Conservation (phyloP, 495 filamentous ascomycete genomes). For the Xylaria nigripes region DNA sequence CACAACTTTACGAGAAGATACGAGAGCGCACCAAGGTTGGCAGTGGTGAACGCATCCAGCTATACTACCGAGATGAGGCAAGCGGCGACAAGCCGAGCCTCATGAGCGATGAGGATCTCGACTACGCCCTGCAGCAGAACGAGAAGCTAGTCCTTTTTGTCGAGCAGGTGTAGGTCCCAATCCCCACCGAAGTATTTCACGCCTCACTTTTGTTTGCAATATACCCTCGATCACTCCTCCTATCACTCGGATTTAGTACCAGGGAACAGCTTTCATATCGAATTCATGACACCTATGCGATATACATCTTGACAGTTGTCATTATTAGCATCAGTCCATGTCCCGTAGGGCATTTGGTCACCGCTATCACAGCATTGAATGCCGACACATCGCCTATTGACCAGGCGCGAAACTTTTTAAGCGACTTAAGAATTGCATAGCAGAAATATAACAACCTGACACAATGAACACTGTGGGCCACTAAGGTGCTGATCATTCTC, state of each 20-base stretch:
- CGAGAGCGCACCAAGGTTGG: slow-evolving; percentile 65
- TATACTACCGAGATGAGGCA: slow-evolving; percentile 83
- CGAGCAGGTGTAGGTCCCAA: slow-evolving; percentile 32
- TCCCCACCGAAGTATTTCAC: slow-evolving; percentile 9
- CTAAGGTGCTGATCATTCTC: not conserved
- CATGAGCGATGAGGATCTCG: slow-evolving; percentile 70
- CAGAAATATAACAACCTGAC: not conserved
- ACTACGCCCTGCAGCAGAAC: slow-evolving; percentile 70
- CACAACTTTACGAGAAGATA: slow-evolving; percentile 73
- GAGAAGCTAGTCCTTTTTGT: slow-evolving; percentile 80
- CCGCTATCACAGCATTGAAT: not conserved
- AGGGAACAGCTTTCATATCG: slow-evolving; percentile 8
- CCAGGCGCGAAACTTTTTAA: not conserved
- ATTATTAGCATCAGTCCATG: no score
- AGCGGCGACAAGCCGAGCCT: slow-evolving; percentile 65
- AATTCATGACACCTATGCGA: slow-evolving; percentile 1
- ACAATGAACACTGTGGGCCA: not conserved
- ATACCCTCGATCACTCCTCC: slow-evolving; percentile 21
- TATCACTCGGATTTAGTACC: slow-evolving; percentile 21
- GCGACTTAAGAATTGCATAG: not conserved
- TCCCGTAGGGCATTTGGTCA: no score
- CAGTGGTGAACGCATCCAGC: slow-evolving; percentile 54
- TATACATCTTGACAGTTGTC: not conserved
- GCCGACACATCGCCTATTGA: not conserved
- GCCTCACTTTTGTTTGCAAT: slow-evolving; percentile 19